Percentiles rank a stretch among this genome's conserved stretches.
Conservation (phyloP, 345 rosid species). For the Noccaea caerulescens region DNA sequence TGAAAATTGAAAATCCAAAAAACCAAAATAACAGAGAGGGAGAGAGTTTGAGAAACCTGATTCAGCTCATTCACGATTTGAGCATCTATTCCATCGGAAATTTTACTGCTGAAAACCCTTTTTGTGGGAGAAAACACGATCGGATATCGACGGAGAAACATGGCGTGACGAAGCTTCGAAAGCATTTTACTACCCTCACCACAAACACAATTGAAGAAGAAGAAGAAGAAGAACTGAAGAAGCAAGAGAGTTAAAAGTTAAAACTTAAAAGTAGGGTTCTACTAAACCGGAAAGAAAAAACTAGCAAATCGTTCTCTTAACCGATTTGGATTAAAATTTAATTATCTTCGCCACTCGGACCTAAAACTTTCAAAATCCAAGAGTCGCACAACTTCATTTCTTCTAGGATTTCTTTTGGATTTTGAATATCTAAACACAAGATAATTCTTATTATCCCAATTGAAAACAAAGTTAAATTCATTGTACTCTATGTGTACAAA, state of each 20-base stretch:
- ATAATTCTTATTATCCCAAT: background rate
- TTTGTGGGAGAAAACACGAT: conserved; percentile 37
- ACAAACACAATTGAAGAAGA: background rate
- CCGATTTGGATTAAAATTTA: conserved; percentile 6
- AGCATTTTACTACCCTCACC: conserved; percentile 10
- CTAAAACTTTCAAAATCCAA: background rate
- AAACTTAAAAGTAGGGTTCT: background rate
- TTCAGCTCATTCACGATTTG: conserved; percentile 50
- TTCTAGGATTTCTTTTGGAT: background rate
- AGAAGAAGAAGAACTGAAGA: background rate
- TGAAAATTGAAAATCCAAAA: background rate
- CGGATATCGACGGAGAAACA: conserved; percentile 56
- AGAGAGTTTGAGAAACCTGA: conserved; percentile 44
- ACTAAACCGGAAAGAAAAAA: background rate
- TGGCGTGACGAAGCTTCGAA: conserved; percentile 31
- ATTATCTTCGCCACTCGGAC: background rate
- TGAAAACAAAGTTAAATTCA: background rate
- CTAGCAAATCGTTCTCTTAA: background rate
- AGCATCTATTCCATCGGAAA: conserved; percentile 34
- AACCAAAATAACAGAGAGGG: background rate
- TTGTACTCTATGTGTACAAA: conserved; percentile 47
- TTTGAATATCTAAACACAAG: background rate
- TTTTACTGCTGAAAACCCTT: conserved; percentile 48
- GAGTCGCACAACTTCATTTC: background rate
- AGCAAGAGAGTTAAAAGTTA: background rate